Base-by-base conservation (phyloP, 305 asterid genomes). In the Fraxinus baroniana region DNA sequence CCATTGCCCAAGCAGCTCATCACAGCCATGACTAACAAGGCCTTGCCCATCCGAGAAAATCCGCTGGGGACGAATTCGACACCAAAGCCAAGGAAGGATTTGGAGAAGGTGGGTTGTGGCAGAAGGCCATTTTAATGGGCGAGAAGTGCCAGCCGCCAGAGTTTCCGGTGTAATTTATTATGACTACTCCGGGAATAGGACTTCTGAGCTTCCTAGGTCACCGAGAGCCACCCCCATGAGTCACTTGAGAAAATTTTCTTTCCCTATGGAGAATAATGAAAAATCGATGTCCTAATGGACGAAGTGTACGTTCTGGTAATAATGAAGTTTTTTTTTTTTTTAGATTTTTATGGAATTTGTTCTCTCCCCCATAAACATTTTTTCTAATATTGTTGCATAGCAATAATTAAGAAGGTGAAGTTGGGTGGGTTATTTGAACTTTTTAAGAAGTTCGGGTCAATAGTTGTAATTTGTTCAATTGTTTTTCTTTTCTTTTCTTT, bases 121-220 rank as follows among this genome's bases (percentile, higher is more conserved):
- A 93, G 74, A 94, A 94, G 87, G 91, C 91, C 20, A 93, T 93
- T 32, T 68, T 94, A 92, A 93, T 94, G 98, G 97, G 98, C 3
- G 98, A 91, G 87, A 93, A 81, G 86, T 94, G 98, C 81, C 91
- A 91, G 83, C 97, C 98, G 68, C 97, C 92, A 24, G 90, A 91
- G 74, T 94, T 94, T 85, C 97, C 0, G 97, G 98, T 60, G 98
- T 90, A 0, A 85, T 94, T 36, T 91, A 90, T 57, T 94, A 94
- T 81, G 97, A 94, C 79, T 87, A 87, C 55, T 76, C 81, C 22
- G 98, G 95, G 3, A 92, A 94, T 49, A 86, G 93, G 81, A 86
- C 91, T 7, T 44, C 92, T 12, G 96, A 93, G 90, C 90, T 94
- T 88, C 98, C 96, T 2, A 94, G 90, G 85, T 92, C 97, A 30